Evolutionary conservation across 1,284 basidiomycete genomes (phyloP).

Genomic region (Microbotryomycetes sp.): DNA sequence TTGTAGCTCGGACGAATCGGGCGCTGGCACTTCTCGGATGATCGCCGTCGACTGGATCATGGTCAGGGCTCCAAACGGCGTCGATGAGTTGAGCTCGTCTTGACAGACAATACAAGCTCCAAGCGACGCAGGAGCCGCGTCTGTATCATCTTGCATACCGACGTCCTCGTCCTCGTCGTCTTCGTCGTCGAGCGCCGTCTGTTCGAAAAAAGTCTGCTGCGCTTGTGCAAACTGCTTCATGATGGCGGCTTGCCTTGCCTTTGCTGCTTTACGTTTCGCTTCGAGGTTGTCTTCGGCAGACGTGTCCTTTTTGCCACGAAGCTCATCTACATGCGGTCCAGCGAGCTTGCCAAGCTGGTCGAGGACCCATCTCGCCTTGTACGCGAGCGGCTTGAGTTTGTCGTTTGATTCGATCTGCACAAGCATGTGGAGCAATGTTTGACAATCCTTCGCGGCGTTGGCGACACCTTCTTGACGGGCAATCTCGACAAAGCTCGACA

Average conservation of each 20-base stretch:
- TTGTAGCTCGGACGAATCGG: conserved; percentile 52
- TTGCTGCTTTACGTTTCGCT: conserved; percentile 68
- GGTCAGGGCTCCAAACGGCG: conserved; percentile 81
- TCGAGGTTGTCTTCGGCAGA: conserved; percentile 46
- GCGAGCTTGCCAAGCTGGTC: conserved; percentile 52
- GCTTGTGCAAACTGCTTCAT: conserved; percentile 89
- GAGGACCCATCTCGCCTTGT: conserved; percentile 68
- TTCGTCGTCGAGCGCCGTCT: conserved; percentile 41
- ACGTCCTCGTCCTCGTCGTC: conserved; percentile 56
- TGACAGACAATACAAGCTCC: conserved; percentile 98
- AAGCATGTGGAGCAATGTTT: conserved; percentile 49
- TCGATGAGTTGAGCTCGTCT: conserved; percentile 69
- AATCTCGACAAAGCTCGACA: not conserved
- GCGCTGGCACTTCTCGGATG: conserved; percentile 67
- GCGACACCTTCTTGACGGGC: conserved; percentile 19
- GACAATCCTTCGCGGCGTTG: conserved; percentile 53
- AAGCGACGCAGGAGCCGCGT: conserved; percentile 43
- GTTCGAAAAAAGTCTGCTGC: conserved; percentile 61
- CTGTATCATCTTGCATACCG: conserved; percentile 44
- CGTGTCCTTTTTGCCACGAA: not conserved
- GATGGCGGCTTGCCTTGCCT: conserved; percentile 76
- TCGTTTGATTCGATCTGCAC: conserved; percentile 48
- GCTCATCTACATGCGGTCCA: conserved; percentile 50
- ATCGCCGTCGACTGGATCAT: conserved; percentile 82
- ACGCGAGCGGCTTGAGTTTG: conserved; percentile 52